Percentiles rank a stretch among this genome's conserved stretches.
Conservation (phyloP, 2,329 filamentous ascomycete genomes). For the Rhynchosporium graminicola region DNA sequence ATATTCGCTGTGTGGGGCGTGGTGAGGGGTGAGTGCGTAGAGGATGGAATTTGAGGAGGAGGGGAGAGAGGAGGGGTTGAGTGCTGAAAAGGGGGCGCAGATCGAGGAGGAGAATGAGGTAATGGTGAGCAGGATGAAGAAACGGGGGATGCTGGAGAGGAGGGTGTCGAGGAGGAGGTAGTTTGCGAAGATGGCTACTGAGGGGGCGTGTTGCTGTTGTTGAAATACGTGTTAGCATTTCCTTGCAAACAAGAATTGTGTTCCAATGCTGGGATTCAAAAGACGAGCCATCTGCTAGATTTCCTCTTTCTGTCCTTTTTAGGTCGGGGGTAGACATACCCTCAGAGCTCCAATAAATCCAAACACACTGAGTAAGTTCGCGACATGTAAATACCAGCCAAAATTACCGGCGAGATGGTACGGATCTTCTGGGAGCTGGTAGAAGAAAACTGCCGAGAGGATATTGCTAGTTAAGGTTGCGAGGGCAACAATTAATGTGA, state of each 20-base stretch:
- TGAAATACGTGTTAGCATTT: too few species aligned
- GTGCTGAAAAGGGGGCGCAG: slow-evolving; percentile 22
- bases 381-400: slow-evolving; percentile 44
- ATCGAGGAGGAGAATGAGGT: slow-evolving; percentile 26
- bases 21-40: slow-evolving; percentile 3
- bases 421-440: slow-evolving; percentile 40
- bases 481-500: slow-evolving; percentile 36
- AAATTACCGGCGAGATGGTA: slow-evolving; percentile 40
- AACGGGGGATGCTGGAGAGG: slow-evolving; percentile 36
- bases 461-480: slow-evolving; percentile 37
- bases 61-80: background rate
- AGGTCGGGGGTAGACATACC: slow-evolving; percentile 39
- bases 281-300: too few species aligned
- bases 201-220: slow-evolving; percentile 36
- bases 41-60: background rate
- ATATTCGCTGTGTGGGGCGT: slow-evolving; percentile 4
- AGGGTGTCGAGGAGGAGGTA: slow-evolving; percentile 40
- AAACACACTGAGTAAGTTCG: slow-evolving; percentile 43
- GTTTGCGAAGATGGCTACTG: slow-evolving; percentile 38
- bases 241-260: too few species aligned
- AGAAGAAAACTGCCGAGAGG: slow-evolving; percentile 37
- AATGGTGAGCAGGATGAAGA: slow-evolving; percentile 35
- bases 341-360: slow-evolving; percentile 47
- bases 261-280: too few species aligned
- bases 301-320: too few species aligned